phyloP scores from a whole-genome alignment of 139 green algal genomes.

The Tetratostichococcus sp. region DNA sequence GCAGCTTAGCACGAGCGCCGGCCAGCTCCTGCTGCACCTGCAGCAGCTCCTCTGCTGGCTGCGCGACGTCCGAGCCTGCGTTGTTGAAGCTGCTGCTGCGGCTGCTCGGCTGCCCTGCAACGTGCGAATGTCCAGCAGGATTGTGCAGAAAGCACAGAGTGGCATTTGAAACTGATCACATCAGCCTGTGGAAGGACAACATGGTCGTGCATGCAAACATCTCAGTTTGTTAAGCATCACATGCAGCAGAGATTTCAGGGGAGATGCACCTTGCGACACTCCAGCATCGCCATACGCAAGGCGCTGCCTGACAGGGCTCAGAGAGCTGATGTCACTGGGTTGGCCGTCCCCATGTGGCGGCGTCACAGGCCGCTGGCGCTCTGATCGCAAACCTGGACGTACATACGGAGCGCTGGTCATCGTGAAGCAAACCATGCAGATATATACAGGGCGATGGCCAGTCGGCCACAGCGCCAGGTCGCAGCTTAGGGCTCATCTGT shows the following conservation, averaged over 20 bases:
- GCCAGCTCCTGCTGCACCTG: background rate
- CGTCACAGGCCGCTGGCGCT: background rate
- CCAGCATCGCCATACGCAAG: background rate
- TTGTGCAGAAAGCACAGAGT: no score
- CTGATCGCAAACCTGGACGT: background rate
- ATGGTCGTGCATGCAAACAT: no score
- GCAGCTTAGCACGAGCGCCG: background rate
- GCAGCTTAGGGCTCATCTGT: no score
- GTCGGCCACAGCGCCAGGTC: no score
- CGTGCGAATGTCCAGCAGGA: no score
- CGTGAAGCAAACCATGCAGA: no score
- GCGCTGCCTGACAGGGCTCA: background rate
- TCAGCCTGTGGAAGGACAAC: no score
- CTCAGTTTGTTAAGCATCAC: no score
- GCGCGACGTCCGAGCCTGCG: background rate
- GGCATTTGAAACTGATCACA: no score
- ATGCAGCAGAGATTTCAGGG: background rate
- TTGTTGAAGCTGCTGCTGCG: slow-evolving; percentile 1
- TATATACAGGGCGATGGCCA: no score
- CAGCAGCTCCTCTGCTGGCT: background rate
- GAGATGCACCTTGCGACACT: background rate
- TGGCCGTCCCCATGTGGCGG: background rate
- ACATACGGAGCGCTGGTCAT: no score
- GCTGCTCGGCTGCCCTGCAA: background rate
- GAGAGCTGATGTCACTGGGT: background rate